Percentiles rank a stretch among this genome's conserved stretches.
phyloP scores from a whole-genome alignment of 805 yeast species.

The Saccharomycopsis sp. region DNA sequence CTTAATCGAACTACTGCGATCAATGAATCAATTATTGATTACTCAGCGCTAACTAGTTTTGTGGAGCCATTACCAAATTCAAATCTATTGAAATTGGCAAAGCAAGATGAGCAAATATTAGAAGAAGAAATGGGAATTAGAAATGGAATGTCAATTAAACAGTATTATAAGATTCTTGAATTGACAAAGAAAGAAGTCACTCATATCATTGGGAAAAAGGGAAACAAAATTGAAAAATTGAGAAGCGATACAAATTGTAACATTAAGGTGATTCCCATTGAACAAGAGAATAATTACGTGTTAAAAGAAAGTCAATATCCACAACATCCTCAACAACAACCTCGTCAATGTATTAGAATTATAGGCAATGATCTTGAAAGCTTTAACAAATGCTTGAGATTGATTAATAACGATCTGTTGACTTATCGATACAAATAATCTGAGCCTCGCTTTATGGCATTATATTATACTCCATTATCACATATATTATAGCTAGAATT shows the following conservation, averaged over 20 bases:
- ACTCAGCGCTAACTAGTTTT: no score
- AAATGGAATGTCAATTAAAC: constrained; percentile 1
- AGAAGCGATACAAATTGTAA: constrained; percentile 31
- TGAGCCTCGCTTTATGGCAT: no score
- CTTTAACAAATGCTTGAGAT: constrained; percentile 7
- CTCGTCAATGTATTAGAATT: constrained; percentile 19
- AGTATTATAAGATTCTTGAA: constrained; percentile 12
- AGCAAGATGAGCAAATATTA: no score
- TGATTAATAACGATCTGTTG: constrained; percentile 5
- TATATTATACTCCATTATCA: neutral
- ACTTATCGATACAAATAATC: neutral
- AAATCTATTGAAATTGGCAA: no score
- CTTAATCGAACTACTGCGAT: no score
- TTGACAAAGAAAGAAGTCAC: constrained; percentile 32
- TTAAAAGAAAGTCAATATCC: constrained; percentile 19
- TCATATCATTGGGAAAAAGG: constrained; percentile 38
- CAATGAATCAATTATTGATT: no score
- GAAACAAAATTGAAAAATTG: constrained; percentile 32
- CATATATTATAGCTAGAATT: neutral
- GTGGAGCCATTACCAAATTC: no score
- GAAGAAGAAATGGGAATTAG: neutral
- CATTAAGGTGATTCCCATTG: constrained; percentile 34
- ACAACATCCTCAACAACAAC: neutral
- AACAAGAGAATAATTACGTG: constrained; percentile 18
- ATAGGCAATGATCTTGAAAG: neutral